Evolutionary conservation across 73 alveolate species (phyloP).

Genomic region (Halteria grandinella): DNA sequence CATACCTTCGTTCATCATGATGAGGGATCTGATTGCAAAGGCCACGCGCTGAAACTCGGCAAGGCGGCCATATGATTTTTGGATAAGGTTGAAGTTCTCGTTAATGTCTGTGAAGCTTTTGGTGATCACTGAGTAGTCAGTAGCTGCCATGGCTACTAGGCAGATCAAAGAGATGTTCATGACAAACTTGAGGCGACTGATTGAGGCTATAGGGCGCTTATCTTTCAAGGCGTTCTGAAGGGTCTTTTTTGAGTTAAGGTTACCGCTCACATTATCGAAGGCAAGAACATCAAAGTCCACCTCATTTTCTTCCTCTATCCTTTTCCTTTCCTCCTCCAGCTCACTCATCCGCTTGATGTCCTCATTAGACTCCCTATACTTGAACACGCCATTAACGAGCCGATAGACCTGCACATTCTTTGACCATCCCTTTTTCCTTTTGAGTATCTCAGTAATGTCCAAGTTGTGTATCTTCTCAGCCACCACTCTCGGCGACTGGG

Average conservation of each 20-base stretch:
- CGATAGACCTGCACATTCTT: slow-evolving; percentile 16
- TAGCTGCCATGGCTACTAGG: slow-evolving; percentile 31
- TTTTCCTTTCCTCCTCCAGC: slow-evolving; percentile 25
- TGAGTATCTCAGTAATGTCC: background rate
- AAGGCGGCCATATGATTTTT: slow-evolving; percentile 42
- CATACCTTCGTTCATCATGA: slow-evolving; percentile 42
- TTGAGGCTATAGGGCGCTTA: slow-evolving; percentile 29
- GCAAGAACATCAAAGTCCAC: too few relatives aligned
- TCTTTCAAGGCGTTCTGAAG: slow-evolving; percentile 49
- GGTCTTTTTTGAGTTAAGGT: slow-evolving; percentile 50
- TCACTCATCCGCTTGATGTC: background rate
- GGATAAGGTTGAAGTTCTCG: slow-evolving; percentile 51
- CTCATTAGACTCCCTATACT: slow-evolving; percentile 41
- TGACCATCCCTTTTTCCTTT: slow-evolving; percentile 37
- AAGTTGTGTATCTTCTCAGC: too few relatives aligned
- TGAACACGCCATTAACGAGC: slow-evolving; percentile 36
- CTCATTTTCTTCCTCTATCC: slow-evolving; percentile 31
- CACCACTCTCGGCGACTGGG: too few relatives aligned
- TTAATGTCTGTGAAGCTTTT: slow-evolving; percentile 31
- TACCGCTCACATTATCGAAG: too few relatives aligned
- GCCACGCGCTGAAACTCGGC: slow-evolving; percentile 56
- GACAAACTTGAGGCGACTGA: slow-evolving; percentile 28
- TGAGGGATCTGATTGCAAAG: slow-evolving; percentile 34
- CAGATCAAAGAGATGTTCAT: slow-evolving; percentile 33
- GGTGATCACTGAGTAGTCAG: slow-evolving; percentile 41